These are phyloP conservation scores for Suhomyces wounanorum DNA, from an alignment of 1,139 yeast species.

Conservation along the genomic window DNA sequence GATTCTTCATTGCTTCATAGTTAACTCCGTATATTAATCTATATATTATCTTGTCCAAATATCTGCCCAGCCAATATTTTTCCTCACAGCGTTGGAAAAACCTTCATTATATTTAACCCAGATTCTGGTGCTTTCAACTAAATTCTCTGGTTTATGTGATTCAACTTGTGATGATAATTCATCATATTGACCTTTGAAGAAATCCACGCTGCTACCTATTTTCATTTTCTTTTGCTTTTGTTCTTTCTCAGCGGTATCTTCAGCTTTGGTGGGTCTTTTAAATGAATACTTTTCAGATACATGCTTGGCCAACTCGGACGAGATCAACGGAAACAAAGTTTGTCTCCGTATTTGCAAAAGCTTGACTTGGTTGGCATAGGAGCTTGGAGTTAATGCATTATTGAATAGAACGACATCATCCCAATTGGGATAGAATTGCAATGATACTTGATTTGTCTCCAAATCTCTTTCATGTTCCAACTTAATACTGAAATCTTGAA, in stretches of 20 bases:
- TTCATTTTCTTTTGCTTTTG: conserved; percentile 28
- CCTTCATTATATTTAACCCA: conserved; percentile 97
- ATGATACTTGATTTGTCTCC: conserved; percentile 31
- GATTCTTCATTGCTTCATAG: too few species aligned
- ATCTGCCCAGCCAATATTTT: conserved; percentile 78
- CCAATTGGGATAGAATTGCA: conserved; percentile 41
- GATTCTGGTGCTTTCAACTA: conserved; percentile 42
- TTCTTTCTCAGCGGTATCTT: conserved; percentile 9
- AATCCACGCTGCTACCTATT: conserved; percentile 37
- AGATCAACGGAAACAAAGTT: conserved; percentile 41
- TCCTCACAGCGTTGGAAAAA: conserved; percentile 89
- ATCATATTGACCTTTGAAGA: conserved; percentile 43
- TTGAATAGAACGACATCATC: conserved; percentile 35
- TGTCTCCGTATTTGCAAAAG: conserved; percentile 34
- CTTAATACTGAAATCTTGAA: conserved; percentile 29
- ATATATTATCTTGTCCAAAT: conserved; percentile 45
- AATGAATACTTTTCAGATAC: conserved; percentile 21
- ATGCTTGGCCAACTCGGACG: conserved; percentile 43
- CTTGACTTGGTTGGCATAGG: conserved; percentile 20
- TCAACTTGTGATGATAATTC: conserved; percentile 29
- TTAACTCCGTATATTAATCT: not conserved
- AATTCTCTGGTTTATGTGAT: conserved; percentile 9
- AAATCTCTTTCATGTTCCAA: conserved; percentile 39
- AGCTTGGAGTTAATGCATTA: conserved; percentile 21
- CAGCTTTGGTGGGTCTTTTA: conserved; percentile 22